phyloP scores from a whole-genome alignment of 169 alveolate genomes.

The Plasmodium gallinaceum region DNA sequence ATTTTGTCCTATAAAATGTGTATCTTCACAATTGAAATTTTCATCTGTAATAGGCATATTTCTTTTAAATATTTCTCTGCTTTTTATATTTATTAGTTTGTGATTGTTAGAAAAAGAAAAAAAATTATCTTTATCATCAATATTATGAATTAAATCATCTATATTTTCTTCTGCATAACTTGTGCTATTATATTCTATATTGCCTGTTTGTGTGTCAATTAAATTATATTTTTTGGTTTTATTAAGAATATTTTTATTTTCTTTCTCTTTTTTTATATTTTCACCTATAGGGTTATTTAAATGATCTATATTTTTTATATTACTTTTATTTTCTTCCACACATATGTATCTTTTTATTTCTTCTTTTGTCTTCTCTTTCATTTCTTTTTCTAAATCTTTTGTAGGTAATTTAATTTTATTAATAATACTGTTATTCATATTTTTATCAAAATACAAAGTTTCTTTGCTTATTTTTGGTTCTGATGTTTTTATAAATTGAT shows the following conservation, averaged over 20 bases:
- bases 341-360: not conserved
- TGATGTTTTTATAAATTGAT: slow-evolving; percentile 14
- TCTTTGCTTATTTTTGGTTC: not conserved
- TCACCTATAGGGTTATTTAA: not conserved
- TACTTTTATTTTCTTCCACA: slow-evolving; percentile 1
- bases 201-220: not conserved
- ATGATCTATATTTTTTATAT: not conserved
- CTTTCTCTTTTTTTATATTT: too few relatives aligned
- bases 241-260: too few relatives aligned
- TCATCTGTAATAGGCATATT: not conserved
- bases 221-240: not conserved
- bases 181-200: not conserved
- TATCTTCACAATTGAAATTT: not conserved
- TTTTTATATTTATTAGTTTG: slow-evolving; percentile 29
- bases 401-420: slow-evolving; percentile 10
- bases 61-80: slow-evolving; percentile 52
- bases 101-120: slow-evolving; percentile 12
- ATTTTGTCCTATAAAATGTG: not conserved
- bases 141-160: not conserved
- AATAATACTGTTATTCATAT: not conserved
- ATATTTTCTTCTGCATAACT: not conserved
- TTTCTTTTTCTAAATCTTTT: not conserved
- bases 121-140: slow-evolving; percentile 1
- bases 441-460: slow-evolving; percentile 3
- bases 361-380: not conserved